These are phyloP conservation scores for Salix koriyanagi DNA, from an alignment of 345 rosid species.

Conservation along the genomic window DNA sequence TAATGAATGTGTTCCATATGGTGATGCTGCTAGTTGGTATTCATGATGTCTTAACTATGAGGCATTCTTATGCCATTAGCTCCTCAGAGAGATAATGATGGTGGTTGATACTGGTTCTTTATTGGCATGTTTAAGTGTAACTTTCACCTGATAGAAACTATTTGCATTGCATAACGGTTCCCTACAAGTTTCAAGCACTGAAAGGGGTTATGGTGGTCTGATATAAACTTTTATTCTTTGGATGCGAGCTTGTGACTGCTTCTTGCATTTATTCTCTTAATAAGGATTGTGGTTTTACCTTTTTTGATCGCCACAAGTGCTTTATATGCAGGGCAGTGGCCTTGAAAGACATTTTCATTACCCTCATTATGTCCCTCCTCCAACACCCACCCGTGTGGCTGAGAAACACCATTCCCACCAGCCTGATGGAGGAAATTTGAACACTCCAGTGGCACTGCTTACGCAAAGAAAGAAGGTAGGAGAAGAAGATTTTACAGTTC, in stretches of 20 bases:
- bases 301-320: background rate
- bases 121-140: too few species aligned
- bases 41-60: too few species aligned
- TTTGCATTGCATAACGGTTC: too few species aligned
- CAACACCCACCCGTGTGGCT: constrained; percentile 25
- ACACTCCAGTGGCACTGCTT: constrained; percentile 23
- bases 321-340: constrained; percentile 42
- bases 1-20: too few species aligned
- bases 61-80: too few species aligned
- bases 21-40: too few species aligned
- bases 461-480: constrained; percentile 43
- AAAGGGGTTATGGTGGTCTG: background rate
- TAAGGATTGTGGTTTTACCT: background rate
- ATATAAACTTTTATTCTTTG: background rate
- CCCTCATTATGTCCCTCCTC: constrained; percentile 33
- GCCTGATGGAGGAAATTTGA: constrained; percentile 32
- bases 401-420: constrained; percentile 35
- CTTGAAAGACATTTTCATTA: constrained; percentile 33
- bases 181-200: background rate
- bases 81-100: too few species aligned
- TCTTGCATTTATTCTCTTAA: background rate
- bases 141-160: too few species aligned
- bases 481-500: constrained; percentile 75
- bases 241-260: background rate
- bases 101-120: too few species aligned